Conservation (phyloP, 2,329 filamentous ascomycete species). For the Trichoderma koningii region DNA sequence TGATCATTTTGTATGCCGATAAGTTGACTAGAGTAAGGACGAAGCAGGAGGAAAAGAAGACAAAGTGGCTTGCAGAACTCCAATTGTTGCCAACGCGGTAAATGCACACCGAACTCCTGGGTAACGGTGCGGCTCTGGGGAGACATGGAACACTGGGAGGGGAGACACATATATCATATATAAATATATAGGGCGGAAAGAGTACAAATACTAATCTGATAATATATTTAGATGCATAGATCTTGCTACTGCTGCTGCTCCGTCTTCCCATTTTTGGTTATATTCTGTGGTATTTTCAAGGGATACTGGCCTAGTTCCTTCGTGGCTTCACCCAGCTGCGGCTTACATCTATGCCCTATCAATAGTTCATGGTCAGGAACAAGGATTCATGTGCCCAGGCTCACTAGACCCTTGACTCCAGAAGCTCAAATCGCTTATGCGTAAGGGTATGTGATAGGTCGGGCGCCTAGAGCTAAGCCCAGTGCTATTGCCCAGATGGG, state of each 20-base stretch:
- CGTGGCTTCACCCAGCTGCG: conserved; percentile 8
- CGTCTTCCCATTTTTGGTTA: conserved; percentile 13
- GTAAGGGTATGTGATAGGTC: conserved; percentile 13
- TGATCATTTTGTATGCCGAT: background rate
- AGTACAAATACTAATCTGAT: background rate
- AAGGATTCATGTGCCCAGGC: conserved; percentile 4
- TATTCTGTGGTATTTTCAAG: background rate
- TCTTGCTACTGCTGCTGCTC: background rate
- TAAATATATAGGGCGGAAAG: conserved; percentile 3
- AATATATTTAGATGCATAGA: conserved; percentile 15
- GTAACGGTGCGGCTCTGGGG: conserved; percentile 8
- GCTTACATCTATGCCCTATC: conserved; percentile 13
- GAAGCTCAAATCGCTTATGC: conserved; percentile 13
- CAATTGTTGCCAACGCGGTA: background rate
- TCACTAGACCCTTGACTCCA: background rate
- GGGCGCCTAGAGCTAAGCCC: background rate
- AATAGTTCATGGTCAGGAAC: conserved; percentile 18
- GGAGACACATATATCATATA: conserved; percentile 12
- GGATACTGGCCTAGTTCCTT: background rate
- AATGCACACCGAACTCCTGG: too few relatives aligned
- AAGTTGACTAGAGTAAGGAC: background rate
- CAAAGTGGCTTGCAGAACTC: background rate
- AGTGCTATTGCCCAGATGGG: background rate
- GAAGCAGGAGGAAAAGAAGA: background rate
- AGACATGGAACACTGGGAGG: conserved; percentile 5